These are phyloP conservation scores for Geotrichum aggregatum DNA, from an alignment of 1,139 yeast genomes.

Conservation along the genomic window DNA sequence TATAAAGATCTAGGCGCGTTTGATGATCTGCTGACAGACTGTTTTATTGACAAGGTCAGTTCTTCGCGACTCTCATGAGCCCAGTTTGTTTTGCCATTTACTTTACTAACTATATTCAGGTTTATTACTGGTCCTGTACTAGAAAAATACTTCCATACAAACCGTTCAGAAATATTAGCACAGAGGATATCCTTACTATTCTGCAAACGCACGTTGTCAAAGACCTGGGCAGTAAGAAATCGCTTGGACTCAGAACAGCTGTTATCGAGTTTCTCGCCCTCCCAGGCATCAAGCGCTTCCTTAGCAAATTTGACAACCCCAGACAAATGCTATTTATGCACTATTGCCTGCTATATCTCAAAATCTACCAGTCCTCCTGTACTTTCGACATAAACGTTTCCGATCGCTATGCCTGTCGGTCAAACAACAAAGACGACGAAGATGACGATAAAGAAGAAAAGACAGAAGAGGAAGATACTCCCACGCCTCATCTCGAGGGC, in stretches of 20 bases:
- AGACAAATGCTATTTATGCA: slow-evolving; percentile 39
- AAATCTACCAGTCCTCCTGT: slow-evolving; percentile 39
- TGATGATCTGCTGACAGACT: slow-evolving; percentile 42
- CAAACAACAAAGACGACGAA: slow-evolving; percentile 1
- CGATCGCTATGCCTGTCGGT: slow-evolving; percentile 37
- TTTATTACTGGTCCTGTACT: slow-evolving; percentile 35
- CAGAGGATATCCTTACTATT: slow-evolving; percentile 27
- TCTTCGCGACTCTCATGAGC: not conserved
- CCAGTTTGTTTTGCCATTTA: not conserved
- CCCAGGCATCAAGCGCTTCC: slow-evolving; percentile 34
- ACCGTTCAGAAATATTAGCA: slow-evolving; percentile 30
- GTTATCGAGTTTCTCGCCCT: slow-evolving; percentile 33
- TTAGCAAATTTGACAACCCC: slow-evolving; percentile 31
- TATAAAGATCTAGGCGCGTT: slow-evolving; percentile 52
- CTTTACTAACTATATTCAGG: slow-evolving; percentile 5
- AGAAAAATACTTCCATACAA: slow-evolving; percentile 38
- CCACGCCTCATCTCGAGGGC: slow-evolving; percentile 35
- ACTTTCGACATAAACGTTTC: slow-evolving; percentile 46
- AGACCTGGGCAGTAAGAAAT: slow-evolving; percentile 18
- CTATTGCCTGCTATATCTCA: slow-evolving; percentile 41
- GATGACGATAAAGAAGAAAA: slow-evolving; percentile 11
- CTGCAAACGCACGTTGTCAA: slow-evolving; percentile 27
- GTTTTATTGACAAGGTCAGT: slow-evolving; percentile 37
- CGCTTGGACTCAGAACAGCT: slow-evolving; percentile 27
- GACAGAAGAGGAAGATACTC: slow-evolving; percentile 30